phyloP scores from a whole-genome alignment of 768 basidiomycete species.

The Termitomyces sp. region DNA sequence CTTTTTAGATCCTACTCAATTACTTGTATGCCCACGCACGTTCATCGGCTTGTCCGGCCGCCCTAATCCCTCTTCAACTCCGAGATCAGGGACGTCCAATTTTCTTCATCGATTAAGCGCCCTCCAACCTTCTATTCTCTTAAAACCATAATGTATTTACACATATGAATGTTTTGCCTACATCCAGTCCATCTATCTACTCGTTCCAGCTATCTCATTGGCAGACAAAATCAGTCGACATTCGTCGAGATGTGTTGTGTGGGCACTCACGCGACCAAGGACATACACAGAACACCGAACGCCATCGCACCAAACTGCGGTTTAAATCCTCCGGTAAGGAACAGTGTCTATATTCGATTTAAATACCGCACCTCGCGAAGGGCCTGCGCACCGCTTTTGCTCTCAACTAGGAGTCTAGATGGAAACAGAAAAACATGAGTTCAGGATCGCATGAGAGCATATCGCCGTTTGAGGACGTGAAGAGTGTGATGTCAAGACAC shows the following conservation, averaged over 20 bases:
- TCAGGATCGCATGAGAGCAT: background rate
- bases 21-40: slow-evolving; percentile 40
- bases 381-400: slow-evolving; percentile 85
- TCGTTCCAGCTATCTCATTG: slow-evolving; percentile 63
- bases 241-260: background rate
- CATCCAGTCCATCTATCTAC: slow-evolving; percentile 20
- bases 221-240: background rate
- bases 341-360: slow-evolving; percentile 6
- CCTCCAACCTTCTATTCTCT: background rate
- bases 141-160: background rate
- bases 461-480: background rate
- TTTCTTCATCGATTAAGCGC: background rate
- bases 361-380: slow-evolving; percentile 68
- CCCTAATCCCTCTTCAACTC: slow-evolving; percentile 4
- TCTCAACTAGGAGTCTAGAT: slow-evolving; percentile 69
- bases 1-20: slow-evolving; percentile 7
- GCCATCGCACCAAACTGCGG: slow-evolving; percentile 86
- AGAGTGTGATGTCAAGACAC: slow-evolving; percentile 22
- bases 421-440: slow-evolving; percentile 7
- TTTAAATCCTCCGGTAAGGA: slow-evolving; percentile 5
- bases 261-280: slow-evolving; percentile 77
- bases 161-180: background rate
- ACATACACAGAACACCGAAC: slow-evolving; percentile 89
- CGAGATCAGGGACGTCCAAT: slow-evolving; percentile 1
- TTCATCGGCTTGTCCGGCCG: slow-evolving; percentile 37